Percentiles rank a stretch among this genome's conserved stretches.
Evolutionary conservation across 2,329 filamentous ascomycete species (phyloP).

Genomic region (Blumeria graminis): DNA sequence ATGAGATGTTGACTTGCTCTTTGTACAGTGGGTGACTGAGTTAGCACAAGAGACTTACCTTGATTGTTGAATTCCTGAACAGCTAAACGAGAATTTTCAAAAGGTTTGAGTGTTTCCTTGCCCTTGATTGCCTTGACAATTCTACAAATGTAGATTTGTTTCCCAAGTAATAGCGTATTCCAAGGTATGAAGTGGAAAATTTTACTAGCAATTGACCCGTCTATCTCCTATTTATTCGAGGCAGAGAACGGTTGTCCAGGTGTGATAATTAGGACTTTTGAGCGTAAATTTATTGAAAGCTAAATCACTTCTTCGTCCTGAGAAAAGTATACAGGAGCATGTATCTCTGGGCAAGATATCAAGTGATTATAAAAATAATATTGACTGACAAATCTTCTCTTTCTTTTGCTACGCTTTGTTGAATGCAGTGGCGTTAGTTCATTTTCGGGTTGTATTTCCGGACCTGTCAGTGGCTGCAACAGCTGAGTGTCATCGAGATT

Average conservation of each 20-base stretch:
- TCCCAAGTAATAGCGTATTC: background rate
- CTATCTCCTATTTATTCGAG: too few relatives aligned
- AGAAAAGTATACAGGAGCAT: background rate
- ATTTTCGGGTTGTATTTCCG: background rate
- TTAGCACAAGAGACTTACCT: background rate
- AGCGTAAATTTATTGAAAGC: background rate
- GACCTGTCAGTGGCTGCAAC: background rate
- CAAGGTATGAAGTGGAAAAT: background rate
- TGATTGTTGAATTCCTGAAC: background rate
- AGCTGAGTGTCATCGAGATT: too few relatives aligned
- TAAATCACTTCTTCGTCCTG: background rate
- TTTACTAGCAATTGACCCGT: background rate
- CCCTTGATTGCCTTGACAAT: background rate
- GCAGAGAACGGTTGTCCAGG: background rate
- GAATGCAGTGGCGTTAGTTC: background rate
- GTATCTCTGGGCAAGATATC: background rate
- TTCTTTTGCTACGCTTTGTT: background rate
- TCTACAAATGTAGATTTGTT: background rate
- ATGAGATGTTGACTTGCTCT: background rate
- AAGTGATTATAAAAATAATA: background rate
- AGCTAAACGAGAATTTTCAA: background rate
- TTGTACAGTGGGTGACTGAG: background rate
- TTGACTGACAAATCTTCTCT: background rate
- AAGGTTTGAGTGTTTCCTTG: background rate
- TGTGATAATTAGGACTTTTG: background rate